Conservation (phyloP, 352 stramenopile species). For the Globisporangium cystogenes region DNA sequence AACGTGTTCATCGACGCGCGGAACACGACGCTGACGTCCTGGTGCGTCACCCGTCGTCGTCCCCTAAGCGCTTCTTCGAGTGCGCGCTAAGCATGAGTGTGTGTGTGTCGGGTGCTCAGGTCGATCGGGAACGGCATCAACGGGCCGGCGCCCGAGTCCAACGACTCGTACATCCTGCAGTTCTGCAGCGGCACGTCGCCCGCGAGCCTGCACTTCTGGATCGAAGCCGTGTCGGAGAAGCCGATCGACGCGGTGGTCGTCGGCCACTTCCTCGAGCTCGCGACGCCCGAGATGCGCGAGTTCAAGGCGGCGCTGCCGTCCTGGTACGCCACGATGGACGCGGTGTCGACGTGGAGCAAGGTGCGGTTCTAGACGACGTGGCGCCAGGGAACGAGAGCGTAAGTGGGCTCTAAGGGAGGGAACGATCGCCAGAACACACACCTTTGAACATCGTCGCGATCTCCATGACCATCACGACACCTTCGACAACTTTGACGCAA, state of each 20-base stretch:
- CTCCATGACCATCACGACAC: too few relatives aligned
- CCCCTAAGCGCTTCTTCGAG: not conserved
- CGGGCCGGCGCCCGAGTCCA: slow-evolving; percentile 41
- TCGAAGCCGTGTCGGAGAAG: slow-evolving; percentile 45
- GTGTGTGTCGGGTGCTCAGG: slow-evolving; percentile 13
- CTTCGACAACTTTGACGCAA: too few relatives aligned
- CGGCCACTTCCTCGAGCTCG: slow-evolving; percentile 57
- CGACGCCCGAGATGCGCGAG: slow-evolving; percentile 40
- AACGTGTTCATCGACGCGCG: slow-evolving; percentile 79
- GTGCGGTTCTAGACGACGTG: slow-evolving; percentile 37
- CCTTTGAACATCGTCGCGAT: too few relatives aligned
- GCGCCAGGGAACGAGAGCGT: too few relatives aligned
- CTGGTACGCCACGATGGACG: slow-evolving; percentile 34
- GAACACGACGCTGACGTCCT: slow-evolving; percentile 57
- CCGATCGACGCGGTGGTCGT: slow-evolving; percentile 58
- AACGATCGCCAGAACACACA: too few relatives aligned
- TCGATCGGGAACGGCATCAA: slow-evolving; percentile 64
- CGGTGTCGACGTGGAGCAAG: slow-evolving; percentile 55
- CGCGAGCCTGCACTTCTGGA: slow-evolving; percentile 70
- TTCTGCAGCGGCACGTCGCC: slow-evolving; percentile 54
- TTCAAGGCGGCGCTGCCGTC: slow-evolving; percentile 36
- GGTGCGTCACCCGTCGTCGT: slow-evolving; percentile 21
- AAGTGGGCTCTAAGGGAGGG: too few relatives aligned
- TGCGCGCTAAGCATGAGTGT: not conserved
- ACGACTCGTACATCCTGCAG: slow-evolving; percentile 74